Evolutionary conservation across 768 basidiomycete species (phyloP), one percentile per base, ranked within the genome.

Genomic region (Cystobasidium tubakii): DNA sequence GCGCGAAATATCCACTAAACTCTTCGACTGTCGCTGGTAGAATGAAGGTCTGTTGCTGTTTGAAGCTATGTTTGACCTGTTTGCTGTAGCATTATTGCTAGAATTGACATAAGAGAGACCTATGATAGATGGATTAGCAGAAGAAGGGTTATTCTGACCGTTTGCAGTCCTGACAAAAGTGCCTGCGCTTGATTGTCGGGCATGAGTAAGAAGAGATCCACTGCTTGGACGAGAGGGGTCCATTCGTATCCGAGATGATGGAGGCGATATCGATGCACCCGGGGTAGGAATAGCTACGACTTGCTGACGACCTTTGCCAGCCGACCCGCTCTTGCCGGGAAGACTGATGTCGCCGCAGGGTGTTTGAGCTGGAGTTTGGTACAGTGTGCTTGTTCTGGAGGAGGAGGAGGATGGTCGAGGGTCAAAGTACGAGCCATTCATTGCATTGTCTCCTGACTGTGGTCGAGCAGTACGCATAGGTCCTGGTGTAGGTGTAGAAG

Each of bases 11-110:
- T 79, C 75, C 65, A 78, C 65, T 34, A 79, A 66, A 34, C 75
- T 76, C 33, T 70, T 60, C 12, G 79, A 78, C 17, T 77, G 73
- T 10, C 77, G 74, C 21, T 75, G 70, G 44, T 77, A 78, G 27
- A 79, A 74, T 25, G 57, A 63, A 1, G 77, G 78, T 42, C 77
- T 55, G 54, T 36, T 27, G 12, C 46, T 27, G 13, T 43, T 21
- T 6, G 25, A 17, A 7, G 63, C 34, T 21, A 39, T 10, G 63
- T 33, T 65, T 44, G 63, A 39, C 21, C 46, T 50, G 46, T 15
- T 50, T 17, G 57, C 17, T 3, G 29, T 13, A 15, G 25, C 57
- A 29, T 62, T 62, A 17, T 10, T 39, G 25, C 57, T 29, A 23
- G 57, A 62, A 3, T 4, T 39, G 57, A 4, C 19, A 62, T 4